Base-by-base conservation (phyloP, 768 basidiomycete species). In the Lactarius tabidus region DNA sequence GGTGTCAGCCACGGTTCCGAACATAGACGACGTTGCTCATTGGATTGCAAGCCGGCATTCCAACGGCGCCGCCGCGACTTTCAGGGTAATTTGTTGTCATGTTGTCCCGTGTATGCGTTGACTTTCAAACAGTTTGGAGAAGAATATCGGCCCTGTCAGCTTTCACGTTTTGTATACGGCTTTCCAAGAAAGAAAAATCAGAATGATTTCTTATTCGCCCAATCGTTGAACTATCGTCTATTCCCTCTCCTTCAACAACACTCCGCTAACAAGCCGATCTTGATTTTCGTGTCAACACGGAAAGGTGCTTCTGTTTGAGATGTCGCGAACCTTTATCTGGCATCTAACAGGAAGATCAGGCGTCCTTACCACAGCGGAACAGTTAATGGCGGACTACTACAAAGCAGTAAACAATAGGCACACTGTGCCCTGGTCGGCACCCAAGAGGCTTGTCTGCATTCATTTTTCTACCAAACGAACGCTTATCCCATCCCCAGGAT, bases 1-100 rank as follows among this genome's bases (percentile, higher is more conserved):
- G 20, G 85, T 98, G 43, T 96, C 94, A 0, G 96, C 96, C 6
- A 98, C 96, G 0, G 90, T 93, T 15, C 96, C 96, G 0, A 98
- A 99, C 70, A 89, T 95, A 58, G 79, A 85, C 31, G 96, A 99
- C 68, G 85, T 99, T 35, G 93, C 94, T 2, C 75, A 77, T 60
- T 99, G 96, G 96, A 87, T 98, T 54, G 87, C 89, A 51, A 80
- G 75, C 38, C 65, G 77, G 57, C 67, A 72, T 62, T 71, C 71
- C 35, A 65, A 77, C 39, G 75, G 73, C 2, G 78, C 83, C 31
- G 93, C 93, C 1, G 78, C 76, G 58, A 81, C 90, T 28, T 90
- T 88, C 70, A 83, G 89, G 79, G 95, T 90, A 58, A n/a, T 68
- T 26, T 29, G 29, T 23, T 2, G 14, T 31, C 10, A 35, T 7